Evolutionary conservation across 2,329 filamentous ascomycete species (phyloP).

Genomic region (Fusarium scirpi): DNA sequence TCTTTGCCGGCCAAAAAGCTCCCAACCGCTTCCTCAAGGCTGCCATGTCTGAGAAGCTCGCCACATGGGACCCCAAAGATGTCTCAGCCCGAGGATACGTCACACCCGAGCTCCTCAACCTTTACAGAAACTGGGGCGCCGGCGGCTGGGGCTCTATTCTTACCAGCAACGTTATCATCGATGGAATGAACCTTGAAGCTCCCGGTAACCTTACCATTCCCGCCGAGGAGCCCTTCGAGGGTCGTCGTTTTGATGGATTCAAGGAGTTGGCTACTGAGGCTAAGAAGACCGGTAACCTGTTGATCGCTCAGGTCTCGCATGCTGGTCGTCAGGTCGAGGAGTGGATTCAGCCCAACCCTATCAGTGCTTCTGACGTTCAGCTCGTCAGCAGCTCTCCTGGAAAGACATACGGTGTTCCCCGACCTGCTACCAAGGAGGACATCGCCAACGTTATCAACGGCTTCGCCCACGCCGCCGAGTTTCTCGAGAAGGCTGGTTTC

Average conservation of each 20-base stretch:
- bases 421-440: constrained; percentile 30
- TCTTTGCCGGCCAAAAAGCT: constrained; percentile 24
- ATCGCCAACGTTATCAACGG: constrained; percentile 28
- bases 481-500: constrained; percentile 49
- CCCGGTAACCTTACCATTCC: constrained; percentile 23
- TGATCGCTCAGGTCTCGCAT: constrained; percentile 32
- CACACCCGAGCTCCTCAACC: constrained; percentile 26
- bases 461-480: constrained; percentile 56
- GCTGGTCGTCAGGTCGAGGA: constrained; percentile 36
- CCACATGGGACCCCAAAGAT: constrained; percentile 31
- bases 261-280: constrained; percentile 25
- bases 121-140: constrained; percentile 33
- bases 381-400: constrained; percentile 67
- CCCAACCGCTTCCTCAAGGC: constrained; percentile 37
- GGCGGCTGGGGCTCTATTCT: constrained; percentile 31
- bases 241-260: constrained; percentile 26
- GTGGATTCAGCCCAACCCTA: constrained; percentile 32
- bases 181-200: constrained; percentile 28
- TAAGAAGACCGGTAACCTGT: constrained; percentile 21
- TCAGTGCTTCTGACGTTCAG: constrained; percentile 66
- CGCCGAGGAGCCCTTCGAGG: constrained; percentile 18
- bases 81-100: constrained; percentile 31
- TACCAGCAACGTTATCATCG: constrained; percentile 31
- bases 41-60: constrained; percentile 31
- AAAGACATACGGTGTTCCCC: constrained; percentile 49